Percentiles rank a stretch among this genome's conserved stretches.
Conservation (phyloP, 495 filamentous ascomycete species). For the Barbatosphaeria neglecta region DNA sequence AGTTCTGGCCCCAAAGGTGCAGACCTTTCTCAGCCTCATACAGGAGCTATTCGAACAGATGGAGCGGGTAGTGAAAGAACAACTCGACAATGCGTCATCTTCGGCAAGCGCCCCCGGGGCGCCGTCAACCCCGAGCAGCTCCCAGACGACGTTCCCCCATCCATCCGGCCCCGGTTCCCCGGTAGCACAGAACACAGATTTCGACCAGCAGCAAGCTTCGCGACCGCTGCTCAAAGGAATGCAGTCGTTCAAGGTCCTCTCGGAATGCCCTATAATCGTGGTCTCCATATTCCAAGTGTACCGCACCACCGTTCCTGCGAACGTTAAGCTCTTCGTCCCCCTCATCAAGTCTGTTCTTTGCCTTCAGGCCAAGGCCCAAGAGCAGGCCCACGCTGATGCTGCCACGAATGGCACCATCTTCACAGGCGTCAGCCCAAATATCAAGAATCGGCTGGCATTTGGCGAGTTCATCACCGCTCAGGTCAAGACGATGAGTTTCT, state of each 20-base stretch:
- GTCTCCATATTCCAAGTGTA: constrained; percentile 97
- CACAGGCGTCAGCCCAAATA: constrained; percentile 85
- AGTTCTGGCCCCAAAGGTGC: constrained; percentile 65
- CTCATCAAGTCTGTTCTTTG: constrained; percentile 83
- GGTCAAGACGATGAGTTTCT: constrained; percentile 98
- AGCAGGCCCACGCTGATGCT: constrained; percentile 80
- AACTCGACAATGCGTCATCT: constrained; percentile 62
- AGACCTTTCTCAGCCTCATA: constrained; percentile 82
- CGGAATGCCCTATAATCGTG: constrained; percentile 96
- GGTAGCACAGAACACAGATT: constrained; percentile 60
- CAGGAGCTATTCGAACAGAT: constrained; percentile 91
- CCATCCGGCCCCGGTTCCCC: constrained; percentile 86
- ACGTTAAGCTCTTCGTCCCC: constrained; percentile 88
- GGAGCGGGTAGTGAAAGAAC: constrained; percentile 85
- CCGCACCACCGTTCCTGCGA: constrained; percentile 59
- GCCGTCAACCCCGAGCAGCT: constrained; percentile 69
- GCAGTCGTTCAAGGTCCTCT: constrained; percentile 97
- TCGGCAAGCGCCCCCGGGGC: constrained; percentile 46
- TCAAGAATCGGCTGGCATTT: constrained; percentile 88
- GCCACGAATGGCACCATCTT: constrained; percentile 65
- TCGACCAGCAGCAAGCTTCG: constrained; percentile 63
- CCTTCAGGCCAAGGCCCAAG: constrained; percentile 86
- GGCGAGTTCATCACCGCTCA: constrained; percentile 96
- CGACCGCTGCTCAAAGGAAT: constrained; percentile 78
- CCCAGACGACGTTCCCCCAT: constrained; percentile 56